A percentile compares a stretch with the other conserved stretches of the same genome.
Conservation (phyloP, 805 yeast species). For the Starmerella bombicola region DNA sequence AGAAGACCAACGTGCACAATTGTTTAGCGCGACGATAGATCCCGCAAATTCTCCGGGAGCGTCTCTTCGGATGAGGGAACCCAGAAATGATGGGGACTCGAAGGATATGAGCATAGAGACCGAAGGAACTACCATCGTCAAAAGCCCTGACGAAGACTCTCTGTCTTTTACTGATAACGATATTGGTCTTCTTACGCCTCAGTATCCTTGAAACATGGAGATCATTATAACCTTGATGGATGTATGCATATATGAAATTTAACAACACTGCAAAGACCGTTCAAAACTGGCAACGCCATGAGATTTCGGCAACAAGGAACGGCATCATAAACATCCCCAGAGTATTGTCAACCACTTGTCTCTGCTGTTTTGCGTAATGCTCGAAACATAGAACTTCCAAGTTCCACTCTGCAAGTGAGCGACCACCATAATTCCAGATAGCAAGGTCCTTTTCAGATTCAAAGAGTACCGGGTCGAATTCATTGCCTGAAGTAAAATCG, state of each 20-base stretch:
- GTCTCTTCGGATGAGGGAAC: no score
- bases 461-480: not conserved
- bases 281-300: no score
- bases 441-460: conserved; percentile 16
- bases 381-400: conserved; percentile 29
- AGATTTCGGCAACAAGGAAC: conserved; percentile 30
- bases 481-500: not conserved
- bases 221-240: no score
- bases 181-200: conserved; percentile 1
- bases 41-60: no score
- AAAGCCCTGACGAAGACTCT: not conserved
- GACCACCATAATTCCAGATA: conserved; percentile 31
- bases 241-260: no score
- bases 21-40: no score
- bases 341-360: conserved; percentile 25
- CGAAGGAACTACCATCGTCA: not conserved
- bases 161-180: not conserved
- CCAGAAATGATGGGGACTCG: no score
- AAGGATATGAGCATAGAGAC: not conserved
- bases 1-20: no score
- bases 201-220: no score
- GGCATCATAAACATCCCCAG: conserved; percentile 24
- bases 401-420: conserved; percentile 33
- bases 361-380: conserved; percentile 25
- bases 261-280: no score